These are phyloP conservation scores for Aspergillus pseudotamarii DNA, from an alignment of 2,329 filamentous ascomycete genomes.

Conservation along the genomic window DNA sequence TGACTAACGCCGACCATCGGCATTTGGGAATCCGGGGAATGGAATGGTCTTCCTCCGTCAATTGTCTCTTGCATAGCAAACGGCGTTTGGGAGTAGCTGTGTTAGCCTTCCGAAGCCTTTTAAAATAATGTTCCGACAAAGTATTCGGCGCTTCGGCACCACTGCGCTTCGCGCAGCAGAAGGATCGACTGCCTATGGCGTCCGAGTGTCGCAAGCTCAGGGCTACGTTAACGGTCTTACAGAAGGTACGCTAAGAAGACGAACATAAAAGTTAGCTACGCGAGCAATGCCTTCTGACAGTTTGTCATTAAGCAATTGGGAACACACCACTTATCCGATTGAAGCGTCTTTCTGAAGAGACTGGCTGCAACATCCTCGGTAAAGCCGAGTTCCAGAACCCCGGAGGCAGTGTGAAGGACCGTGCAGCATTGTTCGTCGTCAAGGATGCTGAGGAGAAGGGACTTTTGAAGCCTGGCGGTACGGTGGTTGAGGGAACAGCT, in stretches of 20 bases:
- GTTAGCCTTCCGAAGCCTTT: slow-evolving; percentile 15
- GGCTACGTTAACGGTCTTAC: slow-evolving; percentile 76
- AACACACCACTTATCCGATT: slow-evolving; percentile 94
- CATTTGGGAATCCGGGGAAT: slow-evolving; percentile 10
- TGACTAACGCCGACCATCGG: slow-evolving; percentile 31
- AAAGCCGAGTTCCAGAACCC: slow-evolving; percentile 99
- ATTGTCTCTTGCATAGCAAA: slow-evolving; percentile 5
- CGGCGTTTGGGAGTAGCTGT: slow-evolving; percentile 6
- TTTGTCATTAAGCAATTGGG: slow-evolving; percentile 72
- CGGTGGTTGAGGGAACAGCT: slow-evolving; percentile 94
- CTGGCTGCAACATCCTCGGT: slow-evolving; percentile 89
- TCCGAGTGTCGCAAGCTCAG: slow-evolving; percentile 78
- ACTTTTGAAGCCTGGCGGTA: slow-evolving; percentile 80
- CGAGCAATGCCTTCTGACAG: not conserved
- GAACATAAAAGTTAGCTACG: not conserved
- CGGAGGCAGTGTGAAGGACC: slow-evolving; percentile 93
- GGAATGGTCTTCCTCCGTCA: not conserved
- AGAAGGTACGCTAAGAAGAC: slow-evolving; percentile 63
- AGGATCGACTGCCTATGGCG: slow-evolving; percentile 60
- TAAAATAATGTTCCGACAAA: slow-evolving; percentile 69
- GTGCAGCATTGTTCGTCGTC: slow-evolving; percentile 91
- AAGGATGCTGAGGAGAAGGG: slow-evolving; percentile 90
- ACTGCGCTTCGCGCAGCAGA: slow-evolving; percentile 60
- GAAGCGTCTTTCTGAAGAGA: slow-evolving; percentile 83
- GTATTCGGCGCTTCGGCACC: slow-evolving; percentile 68